A percentile compares a stretch with the other conserved stretches of the same genome.
Conservation (phyloP, 257 asterid genomes). For the Fraxinus americana region DNA sequence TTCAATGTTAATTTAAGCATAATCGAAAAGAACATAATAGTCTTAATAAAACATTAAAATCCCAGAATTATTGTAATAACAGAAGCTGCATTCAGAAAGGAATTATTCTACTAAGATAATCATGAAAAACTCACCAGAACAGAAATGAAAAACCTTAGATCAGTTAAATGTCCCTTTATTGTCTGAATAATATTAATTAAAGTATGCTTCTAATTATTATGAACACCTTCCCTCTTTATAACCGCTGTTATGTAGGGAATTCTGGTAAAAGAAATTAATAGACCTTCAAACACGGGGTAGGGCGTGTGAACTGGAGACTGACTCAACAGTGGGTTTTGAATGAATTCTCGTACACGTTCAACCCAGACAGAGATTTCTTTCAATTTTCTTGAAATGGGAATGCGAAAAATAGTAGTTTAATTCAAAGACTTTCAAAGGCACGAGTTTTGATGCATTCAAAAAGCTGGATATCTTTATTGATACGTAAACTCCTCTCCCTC, state of each 20-base stretch:
- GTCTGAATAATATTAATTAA: background rate
- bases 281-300: background rate
- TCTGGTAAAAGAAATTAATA: background rate
- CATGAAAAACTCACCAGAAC: slow-evolving; percentile 26
- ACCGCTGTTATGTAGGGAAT: background rate
- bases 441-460: slow-evolving; percentile 42
- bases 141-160: background rate
- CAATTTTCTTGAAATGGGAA: slow-evolving; percentile 5
- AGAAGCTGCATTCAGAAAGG: background rate
- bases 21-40: too few species aligned
- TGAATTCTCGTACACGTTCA: background rate
- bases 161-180: background rate
- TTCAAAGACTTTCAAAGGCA: slow-evolving; percentile 12
- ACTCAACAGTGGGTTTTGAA: slow-evolving; percentile 33
- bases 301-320: background rate
- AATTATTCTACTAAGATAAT: background rate
- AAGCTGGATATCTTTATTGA: slow-evolving; percentile 12
- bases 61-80: too few species aligned
- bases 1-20: background rate
- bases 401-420: background rate
- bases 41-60: too few species aligned
- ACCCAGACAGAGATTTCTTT: background rate
- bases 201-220: background rate
- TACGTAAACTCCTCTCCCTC: too few species aligned
- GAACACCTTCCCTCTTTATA: slow-evolving; percentile 19